phyloP scores from a whole-genome alignment of 306 rosid genomes.

The Quercus robur region DNA sequence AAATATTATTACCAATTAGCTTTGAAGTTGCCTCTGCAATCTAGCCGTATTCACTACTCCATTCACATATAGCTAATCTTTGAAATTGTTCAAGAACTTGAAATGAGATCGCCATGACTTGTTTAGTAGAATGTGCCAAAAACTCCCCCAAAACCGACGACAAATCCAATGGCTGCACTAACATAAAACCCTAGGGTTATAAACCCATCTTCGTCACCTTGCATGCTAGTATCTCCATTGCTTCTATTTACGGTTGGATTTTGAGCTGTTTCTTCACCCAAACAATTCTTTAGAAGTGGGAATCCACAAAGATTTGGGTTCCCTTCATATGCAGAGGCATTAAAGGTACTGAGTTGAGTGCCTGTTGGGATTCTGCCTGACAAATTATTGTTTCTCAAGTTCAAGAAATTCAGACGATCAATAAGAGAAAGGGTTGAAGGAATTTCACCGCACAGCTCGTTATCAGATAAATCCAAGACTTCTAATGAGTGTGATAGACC shows the following conservation, averaged over 20 bases:
- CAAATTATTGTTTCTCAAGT: constrained; percentile 18
- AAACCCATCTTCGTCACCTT: background rate
- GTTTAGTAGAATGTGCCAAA: background rate
- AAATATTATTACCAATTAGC: too few species aligned
- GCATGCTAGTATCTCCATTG: background rate
- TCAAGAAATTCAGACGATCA: background rate
- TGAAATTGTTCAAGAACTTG: too few species aligned
- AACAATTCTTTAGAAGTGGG: constrained; percentile 5
- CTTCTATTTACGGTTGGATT: background rate
- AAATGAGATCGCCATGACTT: background rate
- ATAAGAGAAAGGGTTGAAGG: background rate
- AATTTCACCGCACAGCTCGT: background rate
- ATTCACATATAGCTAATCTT: too few species aligned
- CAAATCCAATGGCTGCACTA: background rate
- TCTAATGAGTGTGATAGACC: background rate
- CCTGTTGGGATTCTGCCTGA: background rate
- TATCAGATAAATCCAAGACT: constrained; percentile 9
- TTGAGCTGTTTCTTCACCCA: background rate
- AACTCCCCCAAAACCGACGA: background rate
- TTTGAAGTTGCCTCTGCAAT: too few species aligned
- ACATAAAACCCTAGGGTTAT: background rate
- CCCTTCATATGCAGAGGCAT: background rate
- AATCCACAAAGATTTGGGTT: constrained; percentile 1
- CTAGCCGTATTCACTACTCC: too few species aligned
- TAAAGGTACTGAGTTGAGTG: constrained; percentile 1